These are phyloP conservation scores for Dysphania ambrosioides DNA, from an alignment of 148 eudicot genomes.

Conservation along the genomic window DNA sequence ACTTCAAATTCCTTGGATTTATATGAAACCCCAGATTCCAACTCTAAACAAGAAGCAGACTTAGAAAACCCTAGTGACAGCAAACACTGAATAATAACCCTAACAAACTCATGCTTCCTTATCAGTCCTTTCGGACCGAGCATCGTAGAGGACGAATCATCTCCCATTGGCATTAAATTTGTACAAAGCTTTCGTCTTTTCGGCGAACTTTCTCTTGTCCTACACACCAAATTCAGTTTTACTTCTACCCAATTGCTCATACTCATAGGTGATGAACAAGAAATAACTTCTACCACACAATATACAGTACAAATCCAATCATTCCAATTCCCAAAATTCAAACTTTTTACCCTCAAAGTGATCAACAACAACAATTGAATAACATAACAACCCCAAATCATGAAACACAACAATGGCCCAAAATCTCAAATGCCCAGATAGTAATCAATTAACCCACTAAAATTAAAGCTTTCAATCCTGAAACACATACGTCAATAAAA, in stretches of 20 bases:
- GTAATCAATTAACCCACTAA: no score
- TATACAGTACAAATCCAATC: neutral
- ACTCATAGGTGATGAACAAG: neutral
- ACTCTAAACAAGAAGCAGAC: conserved; percentile 74
- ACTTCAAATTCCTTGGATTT: conserved; percentile 52
- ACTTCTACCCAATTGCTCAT: conserved; percentile 9
- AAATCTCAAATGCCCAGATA: no score
- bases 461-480: neutral
- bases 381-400: no score
- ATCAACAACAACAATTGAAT: no score
- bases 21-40: conserved; percentile 54
- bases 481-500: conserved; percentile 4
- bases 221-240: conserved; percentile 29
- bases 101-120: conserved; percentile 70
- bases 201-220: conserved; percentile 23
- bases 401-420: no score
- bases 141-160: conserved; percentile 22
- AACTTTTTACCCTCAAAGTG: no score
- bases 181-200: conserved; percentile 33
- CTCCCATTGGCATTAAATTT: conserved; percentile 42
- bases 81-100: conserved; percentile 69
- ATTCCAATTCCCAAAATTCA: neutral
- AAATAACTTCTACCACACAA: conserved; percentile 3
- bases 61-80: conserved; percentile 58
- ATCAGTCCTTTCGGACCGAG: conserved; percentile 59